phyloP scores from a whole-genome alignment of 805 yeast species.

The Wickerhamomyces canadensis region DNA sequence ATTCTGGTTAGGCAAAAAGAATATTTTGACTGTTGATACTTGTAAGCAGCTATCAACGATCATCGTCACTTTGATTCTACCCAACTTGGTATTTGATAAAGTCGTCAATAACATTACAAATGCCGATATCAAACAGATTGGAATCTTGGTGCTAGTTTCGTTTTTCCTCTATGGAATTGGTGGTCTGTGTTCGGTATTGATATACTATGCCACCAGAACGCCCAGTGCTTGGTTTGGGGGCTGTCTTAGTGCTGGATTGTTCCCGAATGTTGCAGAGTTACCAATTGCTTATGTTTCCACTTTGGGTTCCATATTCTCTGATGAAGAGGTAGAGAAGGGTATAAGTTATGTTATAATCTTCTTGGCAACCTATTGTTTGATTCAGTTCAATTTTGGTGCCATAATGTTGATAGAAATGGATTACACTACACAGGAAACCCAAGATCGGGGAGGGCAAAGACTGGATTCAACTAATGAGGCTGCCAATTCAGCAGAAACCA shows the following conservation, averaged over 20 bases:
- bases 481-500: too few relatives aligned
- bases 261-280: slow-evolving; percentile 71
- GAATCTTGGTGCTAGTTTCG: slow-evolving; percentile 52
- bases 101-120: slow-evolving; percentile 56
- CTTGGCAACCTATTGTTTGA: slow-evolving; percentile 54
- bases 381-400: slow-evolving; percentile 72
- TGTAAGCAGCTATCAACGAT: slow-evolving; percentile 58
- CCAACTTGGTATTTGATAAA: slow-evolving; percentile 59
- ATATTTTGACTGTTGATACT: slow-evolving; percentile 58
- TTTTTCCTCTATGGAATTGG: slow-evolving; percentile 48
- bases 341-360: slow-evolving; percentile 81
- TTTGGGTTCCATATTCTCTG: slow-evolving; percentile 49
- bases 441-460: background rate
- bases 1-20: slow-evolving; percentile 48
- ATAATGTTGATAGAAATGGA: slow-evolving; percentile 67
- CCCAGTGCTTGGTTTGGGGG: slow-evolving; percentile 70
- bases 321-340: slow-evolving; percentile 63
- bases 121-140: slow-evolving; percentile 62
- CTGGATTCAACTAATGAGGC: too few relatives aligned
- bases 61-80: slow-evolving; percentile 56
- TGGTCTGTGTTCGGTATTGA: slow-evolving; percentile 12
- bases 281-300: slow-evolving; percentile 77
- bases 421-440: slow-evolving; percentile 21
- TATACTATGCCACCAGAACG: slow-evolving; percentile 27
- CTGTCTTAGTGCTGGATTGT: slow-evolving; percentile 58